These are phyloP conservation scores for Pulveroboletus frians DNA, from an alignment of 768 basidiomycete genomes.

Conservation along the genomic window DNA sequence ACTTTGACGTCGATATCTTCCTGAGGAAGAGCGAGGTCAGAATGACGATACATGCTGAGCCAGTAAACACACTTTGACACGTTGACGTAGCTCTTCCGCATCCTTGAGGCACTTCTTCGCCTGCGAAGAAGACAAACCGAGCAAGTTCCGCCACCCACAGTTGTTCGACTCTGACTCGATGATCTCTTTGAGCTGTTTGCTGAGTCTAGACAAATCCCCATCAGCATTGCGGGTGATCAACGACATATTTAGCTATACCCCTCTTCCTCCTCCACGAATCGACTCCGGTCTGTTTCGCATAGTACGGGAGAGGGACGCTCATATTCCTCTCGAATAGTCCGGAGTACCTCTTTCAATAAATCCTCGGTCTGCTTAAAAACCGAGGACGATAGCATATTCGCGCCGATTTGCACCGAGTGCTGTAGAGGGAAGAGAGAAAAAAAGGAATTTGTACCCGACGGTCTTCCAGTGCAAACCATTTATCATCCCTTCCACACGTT, in stretches of 20 bases:
- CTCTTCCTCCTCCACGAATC: slow-evolving; percentile 1
- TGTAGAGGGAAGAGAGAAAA: neutral
- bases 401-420: neutral
- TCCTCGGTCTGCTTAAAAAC: neutral
- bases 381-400: slow-evolving; percentile 8
- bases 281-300: neutral
- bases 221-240: neutral
- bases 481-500: slow-evolving; percentile 5
- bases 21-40: neutral
- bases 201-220: slow-evolving; percentile 1
- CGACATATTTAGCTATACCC: neutral
- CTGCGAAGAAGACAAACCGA: slow-evolving; percentile 8
- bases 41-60: neutral
- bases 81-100: slow-evolving; percentile 1
- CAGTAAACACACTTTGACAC: slow-evolving; percentile 3
- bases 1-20: neutral
- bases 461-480: neutral
- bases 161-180: neutral
- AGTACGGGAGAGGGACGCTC: neutral
- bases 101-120: neutral
- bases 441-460: no score
- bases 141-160: neutral
- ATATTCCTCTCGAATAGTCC: neutral
- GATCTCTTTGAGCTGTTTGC: neutral
- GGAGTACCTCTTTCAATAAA: neutral